Percentiles rank a stretch among this genome's conserved stretches.
Evolutionary conservation across 257 asterid genomes (phyloP).

Genomic region (Agastache rugosa): DNA sequence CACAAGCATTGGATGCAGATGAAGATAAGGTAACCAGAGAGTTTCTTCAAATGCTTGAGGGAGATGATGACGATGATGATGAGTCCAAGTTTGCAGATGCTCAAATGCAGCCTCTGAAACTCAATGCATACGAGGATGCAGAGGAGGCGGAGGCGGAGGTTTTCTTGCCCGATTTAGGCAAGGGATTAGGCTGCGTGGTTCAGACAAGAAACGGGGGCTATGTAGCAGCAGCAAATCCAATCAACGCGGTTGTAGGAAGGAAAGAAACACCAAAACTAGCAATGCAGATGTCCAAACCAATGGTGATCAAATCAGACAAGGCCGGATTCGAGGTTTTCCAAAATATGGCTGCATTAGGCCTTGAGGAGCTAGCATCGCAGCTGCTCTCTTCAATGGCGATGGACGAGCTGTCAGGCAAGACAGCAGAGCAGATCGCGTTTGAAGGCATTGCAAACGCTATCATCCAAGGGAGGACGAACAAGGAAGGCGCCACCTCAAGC

Average conservation of each 20-base stretch:
- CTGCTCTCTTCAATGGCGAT: slow-evolving; percentile 69
- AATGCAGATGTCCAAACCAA: slow-evolving; percentile 80
- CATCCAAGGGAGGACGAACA: slow-evolving; percentile 75
- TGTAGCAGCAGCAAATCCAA: slow-evolving; percentile 80
- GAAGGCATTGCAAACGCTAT: slow-evolving; percentile 94
- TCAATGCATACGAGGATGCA: neutral
- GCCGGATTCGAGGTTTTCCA: slow-evolving; percentile 74
- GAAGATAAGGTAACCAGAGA: slow-evolving; percentile 88
- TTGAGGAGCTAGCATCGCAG: slow-evolving; percentile 64
- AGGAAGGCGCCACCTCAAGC: slow-evolving; percentile 83
- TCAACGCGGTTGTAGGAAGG: slow-evolving; percentile 46
- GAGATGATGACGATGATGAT: slow-evolving; percentile 36
- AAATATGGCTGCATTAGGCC: slow-evolving; percentile 71
- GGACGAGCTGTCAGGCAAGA: slow-evolving; percentile 82
- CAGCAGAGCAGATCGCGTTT: slow-evolving; percentile 93
- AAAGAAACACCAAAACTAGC: slow-evolving; percentile 82
- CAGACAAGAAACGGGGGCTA: slow-evolving; percentile 91
- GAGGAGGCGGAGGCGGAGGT: slow-evolving; percentile 44
- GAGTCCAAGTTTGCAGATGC: slow-evolving; percentile 32
- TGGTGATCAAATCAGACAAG: slow-evolving; percentile 51
- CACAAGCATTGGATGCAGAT: slow-evolving; percentile 72
- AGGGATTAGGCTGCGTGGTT: slow-evolving; percentile 81
- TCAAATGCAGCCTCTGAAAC: slow-evolving; percentile 33
- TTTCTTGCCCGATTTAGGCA: slow-evolving; percentile 78
- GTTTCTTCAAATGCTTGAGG: slow-evolving; percentile 83